Percentiles rank a stretch among this genome's conserved stretches.
Evolutionary conservation across 225 moss, liverwort and hornwort species (phyloP).

Genomic region (Thuidium tamariscinum): DNA sequence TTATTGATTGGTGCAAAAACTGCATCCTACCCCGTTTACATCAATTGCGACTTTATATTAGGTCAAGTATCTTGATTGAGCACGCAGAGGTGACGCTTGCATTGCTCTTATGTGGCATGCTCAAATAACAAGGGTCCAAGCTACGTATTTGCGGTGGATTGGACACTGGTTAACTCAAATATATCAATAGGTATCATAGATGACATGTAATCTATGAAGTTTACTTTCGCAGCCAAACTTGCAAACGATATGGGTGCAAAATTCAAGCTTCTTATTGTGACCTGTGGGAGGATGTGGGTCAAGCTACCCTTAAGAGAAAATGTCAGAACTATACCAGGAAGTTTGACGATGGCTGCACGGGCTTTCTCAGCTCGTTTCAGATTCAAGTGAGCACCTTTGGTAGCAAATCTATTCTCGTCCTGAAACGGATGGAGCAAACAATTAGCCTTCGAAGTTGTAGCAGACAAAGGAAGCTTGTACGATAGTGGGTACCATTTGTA

Average conservation of each 20-base stretch:
- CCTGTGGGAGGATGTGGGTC: not conserved
- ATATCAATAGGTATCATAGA: not conserved
- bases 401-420: constrained; percentile 96
- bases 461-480: too few species aligned
- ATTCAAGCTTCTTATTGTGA: not conserved
- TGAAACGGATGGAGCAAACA: not conserved
- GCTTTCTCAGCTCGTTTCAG: constrained; percentile 95
- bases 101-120: not conserved
- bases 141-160: not conserved
- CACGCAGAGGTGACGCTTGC: not conserved
- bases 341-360: constrained; percentile 82
- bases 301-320: not conserved
- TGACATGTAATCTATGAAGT: not conserved
- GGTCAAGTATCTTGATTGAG: not conserved
- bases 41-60: not conserved
- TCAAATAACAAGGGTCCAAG: not conserved
- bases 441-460: not conserved
- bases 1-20: not conserved
- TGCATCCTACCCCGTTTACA: not conserved
- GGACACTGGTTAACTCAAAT: not conserved
- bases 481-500: not conserved
- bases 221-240: not conserved
- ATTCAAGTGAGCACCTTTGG: constrained; percentile 93
- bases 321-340: constrained; percentile 50
- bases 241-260: not conserved